phyloP scores from a whole-genome alignment of 768 basidiomycete genomes.

The Lepiota brunneoincarnata region DNA sequence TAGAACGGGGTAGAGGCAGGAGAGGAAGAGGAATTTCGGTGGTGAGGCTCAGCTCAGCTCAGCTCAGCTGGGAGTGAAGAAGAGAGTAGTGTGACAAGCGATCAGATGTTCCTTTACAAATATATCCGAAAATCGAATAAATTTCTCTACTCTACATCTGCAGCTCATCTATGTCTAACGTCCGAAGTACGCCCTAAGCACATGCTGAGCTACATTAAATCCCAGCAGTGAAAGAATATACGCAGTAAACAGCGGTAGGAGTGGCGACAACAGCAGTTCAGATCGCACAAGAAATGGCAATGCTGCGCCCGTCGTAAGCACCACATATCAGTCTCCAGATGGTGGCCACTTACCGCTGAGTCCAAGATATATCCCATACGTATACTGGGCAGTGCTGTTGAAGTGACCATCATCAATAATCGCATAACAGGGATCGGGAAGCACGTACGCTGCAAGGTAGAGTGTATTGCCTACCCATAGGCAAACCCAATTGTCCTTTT shows the following conservation, averaged over 20 bases:
- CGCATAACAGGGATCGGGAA: neutral
- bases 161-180: constrained; percentile 13
- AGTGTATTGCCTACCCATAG: constrained; percentile 90
- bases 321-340: neutral
- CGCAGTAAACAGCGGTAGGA: constrained; percentile 81
- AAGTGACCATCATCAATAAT: constrained; percentile 2
- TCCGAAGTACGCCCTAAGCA: constrained; percentile 75
- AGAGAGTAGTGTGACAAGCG: constrained; percentile 2
- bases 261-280: constrained; percentile 86
- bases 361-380: constrained; percentile 88
- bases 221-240: constrained; percentile 87
- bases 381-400: constrained; percentile 79
- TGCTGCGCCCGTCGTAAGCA: constrained; percentile 41
- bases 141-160: constrained; percentile 10
- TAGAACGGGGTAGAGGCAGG: constrained; percentile 9
- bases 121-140: constrained; percentile 9
- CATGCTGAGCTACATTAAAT: constrained; percentile 85
- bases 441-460: constrained; percentile 78
- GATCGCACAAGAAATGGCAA: constrained; percentile 93
- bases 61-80: constrained; percentile 4
- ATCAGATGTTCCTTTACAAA: constrained; percentile 10
- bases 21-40: constrained; percentile 3
- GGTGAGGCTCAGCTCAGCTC: too few species aligned
- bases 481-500: constrained; percentile 90
- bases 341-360: constrained; percentile 57